A percentile compares a stretch with the other conserved stretches of the same genome.
phyloP scores from a whole-genome alignment of 2,329 filamentous ascomycete species.

The Trichoderma lentiforme region DNA sequence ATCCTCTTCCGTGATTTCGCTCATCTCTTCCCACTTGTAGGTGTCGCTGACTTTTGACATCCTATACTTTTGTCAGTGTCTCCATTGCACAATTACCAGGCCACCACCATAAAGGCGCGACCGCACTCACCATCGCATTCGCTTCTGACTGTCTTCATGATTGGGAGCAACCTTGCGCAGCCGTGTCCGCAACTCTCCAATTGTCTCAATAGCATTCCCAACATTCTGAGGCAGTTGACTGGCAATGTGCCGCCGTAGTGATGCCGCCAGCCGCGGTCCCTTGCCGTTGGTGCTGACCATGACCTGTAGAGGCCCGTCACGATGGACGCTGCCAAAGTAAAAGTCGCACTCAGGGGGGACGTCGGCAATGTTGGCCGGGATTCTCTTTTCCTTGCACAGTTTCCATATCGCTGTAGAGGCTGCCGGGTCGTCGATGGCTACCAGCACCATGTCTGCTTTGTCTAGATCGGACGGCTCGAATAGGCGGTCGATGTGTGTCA shows the following conservation, averaged over 20 bases:
- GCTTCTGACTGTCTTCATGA: conserved; percentile 71
- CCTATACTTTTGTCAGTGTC: conserved; percentile 44
- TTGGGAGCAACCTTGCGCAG: conserved; percentile 73
- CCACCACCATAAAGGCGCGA: not conserved
- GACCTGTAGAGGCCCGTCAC: conserved; percentile 91
- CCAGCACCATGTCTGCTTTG: conserved; percentile 79
- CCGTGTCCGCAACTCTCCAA: conserved; percentile 76
- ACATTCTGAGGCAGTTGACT: conserved; percentile 70
- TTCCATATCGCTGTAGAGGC: conserved; percentile 93
- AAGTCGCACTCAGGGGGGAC: conserved; percentile 97
- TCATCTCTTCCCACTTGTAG: conserved; percentile 82
- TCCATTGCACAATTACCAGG: not conserved
- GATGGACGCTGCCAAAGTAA: conserved; percentile 94
- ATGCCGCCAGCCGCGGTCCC: conserved; percentile 83
- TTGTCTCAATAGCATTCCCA: conserved; percentile 79
- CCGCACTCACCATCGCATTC: conserved; percentile 75
- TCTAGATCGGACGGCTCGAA: conserved; percentile 89
- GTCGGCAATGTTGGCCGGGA: conserved; percentile 94
- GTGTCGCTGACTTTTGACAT: conserved; percentile 89
- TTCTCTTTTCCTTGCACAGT: conserved; percentile 77
- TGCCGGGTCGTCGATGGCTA: conserved; percentile 87
- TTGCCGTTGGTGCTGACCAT: conserved; percentile 99
- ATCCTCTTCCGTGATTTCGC: conserved; percentile 74
- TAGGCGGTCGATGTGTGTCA: conserved; percentile 75
- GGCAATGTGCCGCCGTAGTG: conserved; percentile 80